These are phyloP conservation scores for Eutypella sp. DNA, from an alignment of 2,329 filamentous ascomycete genomes.

Conservation along the genomic window DNA sequence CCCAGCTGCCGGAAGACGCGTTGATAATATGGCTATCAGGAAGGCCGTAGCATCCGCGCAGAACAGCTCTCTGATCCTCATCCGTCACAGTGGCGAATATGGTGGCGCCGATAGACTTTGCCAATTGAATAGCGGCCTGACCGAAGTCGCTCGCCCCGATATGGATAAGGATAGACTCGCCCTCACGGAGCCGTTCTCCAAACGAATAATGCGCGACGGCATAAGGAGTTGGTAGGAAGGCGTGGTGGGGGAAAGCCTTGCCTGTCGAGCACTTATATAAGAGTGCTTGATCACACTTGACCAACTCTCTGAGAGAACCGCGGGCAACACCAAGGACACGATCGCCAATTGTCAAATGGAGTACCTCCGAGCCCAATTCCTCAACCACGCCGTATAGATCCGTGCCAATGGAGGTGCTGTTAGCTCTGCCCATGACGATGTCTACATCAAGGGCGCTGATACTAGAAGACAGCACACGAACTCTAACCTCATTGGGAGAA, in stretches of 20 bases:
- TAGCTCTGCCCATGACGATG: slow-evolving; percentile 27
- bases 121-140: slow-evolving; percentile 38
- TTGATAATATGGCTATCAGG: slow-evolving; percentile 33
- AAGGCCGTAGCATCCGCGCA: slow-evolving; percentile 31
- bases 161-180: slow-evolving; percentile 37
- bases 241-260: slow-evolving; percentile 2
- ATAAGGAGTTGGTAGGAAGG: slow-evolving; percentile 33
- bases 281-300: slow-evolving; percentile 31
- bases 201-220: slow-evolving; percentile 41
- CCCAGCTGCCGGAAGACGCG: slow-evolving; percentile 29
- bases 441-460: slow-evolving; percentile 34
- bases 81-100: slow-evolving; percentile 37
- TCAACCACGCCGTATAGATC: slow-evolving; percentile 38
- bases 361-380: slow-evolving; percentile 28
- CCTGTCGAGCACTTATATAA: slow-evolving; percentile 24
- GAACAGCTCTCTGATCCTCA: slow-evolving; percentile 30
- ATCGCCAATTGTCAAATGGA: slow-evolving; percentile 30
- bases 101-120: slow-evolving; percentile 30
- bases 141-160: slow-evolving; percentile 39
- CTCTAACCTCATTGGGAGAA: slow-evolving; percentile 31
- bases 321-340: slow-evolving; percentile 36
- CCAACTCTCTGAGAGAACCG: slow-evolving; percentile 31
- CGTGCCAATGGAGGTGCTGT: slow-evolving; percentile 29
- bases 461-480: slow-evolving; percentile 32
- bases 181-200: slow-evolving; percentile 21